Conservation (phyloP, 768 basidiomycete genomes). For the Panaeolus cyanescens region DNA sequence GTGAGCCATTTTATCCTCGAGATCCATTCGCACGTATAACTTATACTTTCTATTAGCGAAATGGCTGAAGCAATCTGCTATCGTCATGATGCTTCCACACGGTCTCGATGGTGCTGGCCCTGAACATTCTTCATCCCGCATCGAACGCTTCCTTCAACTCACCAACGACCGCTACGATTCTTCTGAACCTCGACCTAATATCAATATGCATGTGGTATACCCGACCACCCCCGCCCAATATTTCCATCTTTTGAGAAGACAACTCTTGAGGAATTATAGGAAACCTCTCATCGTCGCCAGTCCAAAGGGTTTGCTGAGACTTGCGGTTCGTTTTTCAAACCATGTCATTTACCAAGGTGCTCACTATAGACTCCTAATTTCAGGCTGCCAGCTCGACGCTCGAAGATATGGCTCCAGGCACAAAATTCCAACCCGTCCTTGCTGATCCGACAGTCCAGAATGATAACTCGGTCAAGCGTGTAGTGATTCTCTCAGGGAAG, state of each 20-base stretch:
- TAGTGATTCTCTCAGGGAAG: constrained; percentile 83
- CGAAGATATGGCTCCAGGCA: constrained; percentile 58
- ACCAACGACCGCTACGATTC: constrained; percentile 67
- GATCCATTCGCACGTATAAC: not conserved
- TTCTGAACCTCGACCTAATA: constrained; percentile 42
- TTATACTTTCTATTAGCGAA: constrained; percentile 57
- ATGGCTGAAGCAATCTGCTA: constrained; percentile 90
- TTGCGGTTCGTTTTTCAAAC: constrained; percentile 53
- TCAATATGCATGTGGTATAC: constrained; percentile 86
- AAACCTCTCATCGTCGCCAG: constrained; percentile 85
- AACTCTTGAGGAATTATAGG: constrained; percentile 81
- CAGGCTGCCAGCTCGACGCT: constrained; percentile 78
- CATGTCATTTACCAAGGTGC: not conserved
- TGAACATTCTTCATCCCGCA: constrained; percentile 86
- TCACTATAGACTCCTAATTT: not conserved
- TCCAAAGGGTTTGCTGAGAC: constrained; percentile 81
- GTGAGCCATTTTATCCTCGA: constrained; percentile 41
- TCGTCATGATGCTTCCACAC: constrained; percentile 85
- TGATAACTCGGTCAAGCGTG: constrained; percentile 47
- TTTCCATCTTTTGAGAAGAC: constrained; percentile 90
- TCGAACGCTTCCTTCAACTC: constrained; percentile 93
- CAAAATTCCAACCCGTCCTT: constrained; percentile 69
- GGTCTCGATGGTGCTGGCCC: constrained; percentile 93
- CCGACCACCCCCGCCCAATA: constrained; percentile 91
- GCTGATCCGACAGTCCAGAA: constrained; percentile 44